Percentiles rank a stretch among this genome's conserved stretches.
phyloP scores from a whole-genome alignment of 305 asterid genomes.

The Solanum hybrid region DNA sequence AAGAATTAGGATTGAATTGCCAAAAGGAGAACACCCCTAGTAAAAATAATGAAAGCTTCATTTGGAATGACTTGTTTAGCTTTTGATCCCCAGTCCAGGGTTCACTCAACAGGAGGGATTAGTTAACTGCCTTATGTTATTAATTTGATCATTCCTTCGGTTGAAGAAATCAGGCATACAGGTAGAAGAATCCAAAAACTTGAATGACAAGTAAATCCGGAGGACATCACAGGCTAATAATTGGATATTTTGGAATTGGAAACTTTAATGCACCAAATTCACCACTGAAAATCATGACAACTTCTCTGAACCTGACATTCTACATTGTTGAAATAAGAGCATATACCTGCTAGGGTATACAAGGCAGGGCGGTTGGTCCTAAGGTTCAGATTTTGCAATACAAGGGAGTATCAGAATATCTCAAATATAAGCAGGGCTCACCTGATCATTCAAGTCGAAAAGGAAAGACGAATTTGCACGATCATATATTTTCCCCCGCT shows the following conservation, averaged over 20 bases:
- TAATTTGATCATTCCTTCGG: neutral
- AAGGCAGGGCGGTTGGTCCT: neutral
- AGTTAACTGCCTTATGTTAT: neutral
- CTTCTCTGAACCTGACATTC: neutral
- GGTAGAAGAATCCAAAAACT: neutral
- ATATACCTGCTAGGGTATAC: neutral
- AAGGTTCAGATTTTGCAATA: neutral
- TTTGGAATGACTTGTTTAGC: neutral
- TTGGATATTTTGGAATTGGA: neutral
- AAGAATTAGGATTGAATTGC: neutral
- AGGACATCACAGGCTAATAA: neutral
- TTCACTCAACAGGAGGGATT: neutral
- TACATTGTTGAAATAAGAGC: neutral
- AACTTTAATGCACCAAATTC: neutral
- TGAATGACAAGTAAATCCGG: neutral
- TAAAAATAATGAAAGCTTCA: neutral
- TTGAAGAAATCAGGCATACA: neutral
- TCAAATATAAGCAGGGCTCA: slow-evolving; percentile 10
- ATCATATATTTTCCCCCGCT: slow-evolving; percentile 95
- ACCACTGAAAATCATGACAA: neutral
- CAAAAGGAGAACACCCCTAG: neutral
- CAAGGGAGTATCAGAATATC: neutral
- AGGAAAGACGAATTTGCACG: slow-evolving; percentile 95
- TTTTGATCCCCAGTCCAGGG: neutral
- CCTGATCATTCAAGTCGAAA: slow-evolving; percentile 94